A percentile compares a stretch with the other conserved stretches of the same genome.
phyloP scores from a whole-genome alignment of 2,329 filamentous ascomycete species.

The Neospermospora avenae region DNA sequence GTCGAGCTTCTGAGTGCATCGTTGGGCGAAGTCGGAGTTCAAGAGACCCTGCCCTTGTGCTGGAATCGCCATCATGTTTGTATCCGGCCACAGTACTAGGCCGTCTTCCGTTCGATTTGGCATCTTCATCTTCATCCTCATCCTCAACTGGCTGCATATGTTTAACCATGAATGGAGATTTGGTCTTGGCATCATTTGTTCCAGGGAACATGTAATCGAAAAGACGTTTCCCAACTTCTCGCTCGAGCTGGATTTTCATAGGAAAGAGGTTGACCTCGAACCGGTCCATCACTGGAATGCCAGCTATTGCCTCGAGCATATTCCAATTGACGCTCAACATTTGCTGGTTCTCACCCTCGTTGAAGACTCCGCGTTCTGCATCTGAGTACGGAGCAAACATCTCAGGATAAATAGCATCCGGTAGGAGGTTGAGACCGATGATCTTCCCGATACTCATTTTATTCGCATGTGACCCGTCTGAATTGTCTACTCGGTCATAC shows the following conservation, averaged over 20 bases:
- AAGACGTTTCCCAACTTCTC: constrained; percentile 84
- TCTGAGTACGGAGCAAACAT: constrained; percentile 92
- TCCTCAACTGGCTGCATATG: constrained; percentile 43
- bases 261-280: constrained; percentile 95
- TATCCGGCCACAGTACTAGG: constrained; percentile 35
- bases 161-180: constrained; percentile 59
- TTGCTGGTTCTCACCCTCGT: constrained; percentile 61
- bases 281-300: constrained; percentile 94
- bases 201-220: constrained; percentile 98
- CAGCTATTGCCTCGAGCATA: constrained; percentile 96
- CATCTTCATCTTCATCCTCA: constrained; percentile 32
- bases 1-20: constrained; percentile 53
- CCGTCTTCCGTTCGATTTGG: constrained; percentile 13
- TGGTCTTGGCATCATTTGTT: constrained; percentile 53
- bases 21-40: constrained; percentile 83
- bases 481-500: constrained; percentile 95
- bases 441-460: constrained; percentile 84
- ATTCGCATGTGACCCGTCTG: constrained; percentile 94
- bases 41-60: constrained; percentile 67
- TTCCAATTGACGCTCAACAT: constrained; percentile 97
- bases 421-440: constrained; percentile 83
- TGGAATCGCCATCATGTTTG: constrained; percentile 49
- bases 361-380: constrained; percentile 50
- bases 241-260: constrained; percentile 89
- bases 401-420: constrained; percentile 88